Evolutionary conservation across 2,329 filamentous ascomycete species (phyloP).

Genomic region (Cytospora chrysosperma): DNA sequence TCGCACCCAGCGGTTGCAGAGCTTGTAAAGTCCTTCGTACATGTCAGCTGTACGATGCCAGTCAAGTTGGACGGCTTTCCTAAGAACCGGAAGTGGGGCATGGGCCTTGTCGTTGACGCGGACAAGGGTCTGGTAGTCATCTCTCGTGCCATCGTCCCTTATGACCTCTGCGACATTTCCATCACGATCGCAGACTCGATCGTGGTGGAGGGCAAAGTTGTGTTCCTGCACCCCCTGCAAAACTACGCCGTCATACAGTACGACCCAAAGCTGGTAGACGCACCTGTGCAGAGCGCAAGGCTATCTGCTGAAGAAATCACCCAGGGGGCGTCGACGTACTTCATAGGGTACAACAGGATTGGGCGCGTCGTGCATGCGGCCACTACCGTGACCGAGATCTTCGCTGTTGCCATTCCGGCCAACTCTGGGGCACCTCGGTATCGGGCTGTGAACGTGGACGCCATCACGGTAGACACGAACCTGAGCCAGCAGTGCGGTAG

Average conservation of each 20-base stretch:
- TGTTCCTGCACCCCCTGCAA: conserved; percentile 94
- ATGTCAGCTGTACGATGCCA: conserved; percentile 89
- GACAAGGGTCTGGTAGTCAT: conserved; percentile 94
- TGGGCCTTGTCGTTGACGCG: conserved; percentile 95
- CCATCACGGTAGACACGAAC: conserved; percentile 93
- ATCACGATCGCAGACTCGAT: conserved; percentile 97
- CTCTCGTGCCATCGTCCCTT: conserved; percentile 85
- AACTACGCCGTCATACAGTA: conserved; percentile 97
- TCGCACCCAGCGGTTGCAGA: conserved; percentile 89
- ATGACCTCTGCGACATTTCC: conserved; percentile 94
- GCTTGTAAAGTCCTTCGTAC: conserved; percentile 90
- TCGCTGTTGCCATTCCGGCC: conserved; percentile 91
- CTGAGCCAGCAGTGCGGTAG: conserved; percentile 90
- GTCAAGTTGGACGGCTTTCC: conserved; percentile 98
- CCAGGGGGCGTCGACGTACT: conserved; percentile 91
- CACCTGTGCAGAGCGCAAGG: conserved; percentile 85
- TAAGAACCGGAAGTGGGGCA: conserved; percentile 88
- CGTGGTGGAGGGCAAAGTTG: conserved; percentile 87
- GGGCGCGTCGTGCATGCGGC: conserved; percentile 90
- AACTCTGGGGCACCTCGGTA: conserved; percentile 86
- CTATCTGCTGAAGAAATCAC: conserved; percentile 80
- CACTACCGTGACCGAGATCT: conserved; percentile 95
- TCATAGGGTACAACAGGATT: conserved; percentile 98
- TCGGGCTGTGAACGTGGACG: conserved; percentile 91
- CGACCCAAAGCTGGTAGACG: conserved; percentile 88